Evolutionary conservation across 2,329 filamentous ascomycete genomes (phyloP).

Genomic region (Epichloe sp.): DNA sequence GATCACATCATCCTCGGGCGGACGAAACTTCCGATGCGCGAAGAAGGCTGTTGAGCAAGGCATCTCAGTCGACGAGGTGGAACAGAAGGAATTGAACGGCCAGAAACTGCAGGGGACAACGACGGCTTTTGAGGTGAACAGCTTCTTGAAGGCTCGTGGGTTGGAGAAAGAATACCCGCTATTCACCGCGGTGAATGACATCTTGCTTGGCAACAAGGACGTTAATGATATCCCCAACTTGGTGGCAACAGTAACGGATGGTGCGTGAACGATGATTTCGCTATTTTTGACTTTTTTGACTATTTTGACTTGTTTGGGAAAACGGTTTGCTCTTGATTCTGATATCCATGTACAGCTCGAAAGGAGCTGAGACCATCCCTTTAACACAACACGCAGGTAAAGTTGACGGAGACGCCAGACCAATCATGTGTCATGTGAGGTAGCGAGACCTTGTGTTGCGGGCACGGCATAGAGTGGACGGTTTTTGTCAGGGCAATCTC

Average conservation of each 20-base stretch:
- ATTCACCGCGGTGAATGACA: conserved; percentile 76
- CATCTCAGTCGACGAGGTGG: conserved; percentile 72
- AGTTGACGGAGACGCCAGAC: background rate
- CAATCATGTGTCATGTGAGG: background rate
- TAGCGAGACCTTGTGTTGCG: background rate
- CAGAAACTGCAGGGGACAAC: conserved; percentile 93
- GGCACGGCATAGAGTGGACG: background rate
- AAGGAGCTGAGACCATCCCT: background rate
- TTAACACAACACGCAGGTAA: background rate
- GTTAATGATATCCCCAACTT: conserved; percentile 71
- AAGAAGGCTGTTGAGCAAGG: conserved; percentile 74
- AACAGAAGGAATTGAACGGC: conserved; percentile 80
- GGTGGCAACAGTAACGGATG: conserved; percentile 25
- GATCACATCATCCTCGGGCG: conserved; percentile 85
- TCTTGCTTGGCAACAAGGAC: conserved; percentile 61
- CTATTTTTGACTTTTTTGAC: too few relatives aligned
- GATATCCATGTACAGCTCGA: background rate
- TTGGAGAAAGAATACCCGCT: conserved; percentile 77
- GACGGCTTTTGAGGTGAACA: conserved; percentile 84
- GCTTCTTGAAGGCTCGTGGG: conserved; percentile 67
- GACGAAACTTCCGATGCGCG: conserved; percentile 88
- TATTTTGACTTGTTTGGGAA: background rate
- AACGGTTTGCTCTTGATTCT: background rate
- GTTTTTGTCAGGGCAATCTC: background rate
- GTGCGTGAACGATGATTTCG: conserved; percentile 1